Evolutionary conservation across 352 stramenopile genomes (phyloP), one percentile per base, ranked within the genome.

Genomic region (Elongisporangium prolatum): DNA sequence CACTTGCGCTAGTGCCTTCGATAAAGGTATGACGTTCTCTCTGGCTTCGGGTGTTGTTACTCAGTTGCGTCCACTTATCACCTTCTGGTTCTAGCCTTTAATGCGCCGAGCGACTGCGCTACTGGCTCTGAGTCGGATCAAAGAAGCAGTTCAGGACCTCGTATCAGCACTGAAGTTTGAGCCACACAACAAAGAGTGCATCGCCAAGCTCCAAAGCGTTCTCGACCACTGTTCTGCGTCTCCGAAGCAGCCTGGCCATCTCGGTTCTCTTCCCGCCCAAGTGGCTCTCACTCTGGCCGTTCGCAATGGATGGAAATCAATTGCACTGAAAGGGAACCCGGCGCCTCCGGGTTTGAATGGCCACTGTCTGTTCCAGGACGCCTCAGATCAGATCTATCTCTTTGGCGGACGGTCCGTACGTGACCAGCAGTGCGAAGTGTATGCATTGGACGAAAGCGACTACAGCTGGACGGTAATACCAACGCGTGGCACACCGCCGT

Each of bases 331-430:
- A 63, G 81, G 81, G 2, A 91, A 91, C 22, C 81, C 81, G 21
- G 74, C 75, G n/a, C 81, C 81, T 25, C 67, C 77, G 38, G 78
- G 68, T 44, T 58, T 88, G 7, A 91, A 89, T 48, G 81, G 81
- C 6, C 81, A 91, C 24, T 71, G 65, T 1, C 60, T 91, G n/a
- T 87, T 87, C 44, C 50, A 38, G 52, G 71, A 61, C 20, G 21
- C 28, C 3, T 59, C 65, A 17, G 56, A 21, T 3, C 51, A 51
- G 34, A 69, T 82, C 24, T 73, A 71, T 48, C 54, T 89, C 1
- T 86, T 84, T 57, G 81, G 79, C 18, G 81, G 81, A 25, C 72
- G 81, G 52, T 73, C 79, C 21, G 69, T 89, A 6, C 74, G 81
- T 1, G 81, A 91, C 48, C 80, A 88, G 55, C 77, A 79, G 44